A percentile compares a stretch with the other conserved stretches of the same genome.
phyloP scores from a whole-genome alignment of 768 basidiomycete genomes.

The Thelephora ganbajun region DNA sequence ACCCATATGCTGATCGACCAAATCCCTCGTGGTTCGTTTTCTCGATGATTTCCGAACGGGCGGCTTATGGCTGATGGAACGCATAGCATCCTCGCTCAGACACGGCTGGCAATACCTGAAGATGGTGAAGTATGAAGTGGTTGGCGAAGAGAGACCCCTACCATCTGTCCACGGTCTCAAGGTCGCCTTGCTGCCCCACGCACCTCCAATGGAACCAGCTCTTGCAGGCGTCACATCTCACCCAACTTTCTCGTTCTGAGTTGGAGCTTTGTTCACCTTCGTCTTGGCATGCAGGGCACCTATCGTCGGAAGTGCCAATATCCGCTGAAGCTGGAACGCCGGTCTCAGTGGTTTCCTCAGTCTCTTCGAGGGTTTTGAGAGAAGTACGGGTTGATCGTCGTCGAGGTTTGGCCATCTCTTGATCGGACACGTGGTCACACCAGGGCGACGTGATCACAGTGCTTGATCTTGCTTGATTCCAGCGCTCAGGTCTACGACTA shows the following conservation, averaged over 20 bases:
- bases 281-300: constrained; percentile 40
- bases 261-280: constrained; percentile 17
- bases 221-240: constrained; percentile 71
- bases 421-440: neutral
- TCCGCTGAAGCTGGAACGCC: constrained; percentile 19
- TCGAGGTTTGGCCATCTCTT: constrained; percentile 29
- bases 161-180: constrained; percentile 70
- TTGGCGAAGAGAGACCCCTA: constrained; percentile 20
- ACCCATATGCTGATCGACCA: constrained; percentile 60
- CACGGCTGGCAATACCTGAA: constrained; percentile 62
- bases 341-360: constrained; percentile 19
- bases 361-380: constrained; percentile 21
- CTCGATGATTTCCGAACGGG: constrained; percentile 73
- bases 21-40: constrained; percentile 63
- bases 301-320: constrained; percentile 12
- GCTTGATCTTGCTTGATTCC: constrained; percentile 1
- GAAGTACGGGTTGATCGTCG: constrained; percentile 26
- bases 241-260: constrained; percentile 62
- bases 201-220: constrained; percentile 80
- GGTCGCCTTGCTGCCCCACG: constrained; percentile 49
- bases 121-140: constrained; percentile 4
- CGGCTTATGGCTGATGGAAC: constrained; percentile 58
- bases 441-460: too few relatives aligned
- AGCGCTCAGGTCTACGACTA: too few relatives aligned
- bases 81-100: constrained; percentile 39